These are phyloP conservation scores for Syncephalastrum contaminatum DNA, from an alignment of 371 early-diverging fungal genomes.

Conservation along the genomic window DNA sequence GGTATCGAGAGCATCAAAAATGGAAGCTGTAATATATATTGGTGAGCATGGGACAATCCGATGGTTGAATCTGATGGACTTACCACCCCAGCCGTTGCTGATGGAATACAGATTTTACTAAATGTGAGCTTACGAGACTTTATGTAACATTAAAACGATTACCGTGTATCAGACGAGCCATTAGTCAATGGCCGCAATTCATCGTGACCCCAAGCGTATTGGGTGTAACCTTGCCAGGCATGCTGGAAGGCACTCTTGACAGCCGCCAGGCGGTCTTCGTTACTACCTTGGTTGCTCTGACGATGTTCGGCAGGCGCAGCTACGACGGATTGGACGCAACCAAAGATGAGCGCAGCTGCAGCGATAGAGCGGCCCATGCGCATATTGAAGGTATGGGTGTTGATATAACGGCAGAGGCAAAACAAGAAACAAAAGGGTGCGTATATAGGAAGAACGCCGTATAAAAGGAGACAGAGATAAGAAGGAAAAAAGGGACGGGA, in stretches of 20 bases:
- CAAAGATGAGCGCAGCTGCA: no score
- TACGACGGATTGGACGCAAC: not conserved
- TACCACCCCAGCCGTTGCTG: conserved; percentile 56
- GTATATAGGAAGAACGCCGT: no score
- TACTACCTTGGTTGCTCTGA: conserved; percentile 6
- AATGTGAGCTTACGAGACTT: conserved; percentile 14
- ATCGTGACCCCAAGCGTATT: conserved; percentile 60
- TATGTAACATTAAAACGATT: conserved; percentile 58
- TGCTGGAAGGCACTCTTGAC: conserved; percentile 60
- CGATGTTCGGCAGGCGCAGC: not conserved
- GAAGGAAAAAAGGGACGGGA: conserved; percentile 1
- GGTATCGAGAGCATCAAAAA: conserved; percentile 87
- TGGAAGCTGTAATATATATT: conserved; percentile 54
- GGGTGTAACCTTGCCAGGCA: conserved; percentile 80
- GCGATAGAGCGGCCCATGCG: no score
- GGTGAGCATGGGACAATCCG: no score
- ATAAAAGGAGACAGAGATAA: no score
- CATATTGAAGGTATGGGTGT: no score
- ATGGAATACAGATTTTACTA: not conserved
- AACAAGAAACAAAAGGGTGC: no score
- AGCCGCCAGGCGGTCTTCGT: conserved; percentile 10
- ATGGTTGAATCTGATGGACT: no score
- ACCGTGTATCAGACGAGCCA: conserved; percentile 61
- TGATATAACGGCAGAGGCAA: no score
- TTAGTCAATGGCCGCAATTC: conserved; percentile 53